phyloP scores from a whole-genome alignment of 2,329 filamentous ascomycete species.

The Aspergillus sp. region DNA sequence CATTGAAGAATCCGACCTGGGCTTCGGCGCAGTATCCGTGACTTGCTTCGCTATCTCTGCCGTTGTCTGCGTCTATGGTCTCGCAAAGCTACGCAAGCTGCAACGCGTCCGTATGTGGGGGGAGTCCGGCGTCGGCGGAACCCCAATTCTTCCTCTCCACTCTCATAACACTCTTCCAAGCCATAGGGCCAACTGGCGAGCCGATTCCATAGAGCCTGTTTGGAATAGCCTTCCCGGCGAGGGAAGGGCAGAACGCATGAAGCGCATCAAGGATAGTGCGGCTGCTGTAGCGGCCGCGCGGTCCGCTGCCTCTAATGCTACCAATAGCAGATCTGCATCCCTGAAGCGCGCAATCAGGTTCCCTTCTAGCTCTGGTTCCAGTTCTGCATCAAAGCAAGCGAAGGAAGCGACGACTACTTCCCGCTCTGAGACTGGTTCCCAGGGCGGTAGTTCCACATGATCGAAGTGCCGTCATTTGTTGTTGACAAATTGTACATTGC shows the following conservation, averaged over 20 bases:
- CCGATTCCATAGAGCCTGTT: constrained; percentile 44
- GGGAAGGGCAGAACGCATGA: constrained; percentile 37
- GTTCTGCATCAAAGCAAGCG: background rate
- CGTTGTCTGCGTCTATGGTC: constrained; percentile 78
- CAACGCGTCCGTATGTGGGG: constrained; percentile 88
- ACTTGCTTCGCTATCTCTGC: constrained; percentile 71
- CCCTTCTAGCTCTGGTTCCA: background rate
- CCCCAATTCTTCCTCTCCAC: constrained; percentile 28
- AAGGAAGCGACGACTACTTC: too few species aligned
- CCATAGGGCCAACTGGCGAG: constrained; percentile 42
- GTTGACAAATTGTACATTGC: background rate
- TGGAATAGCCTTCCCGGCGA: constrained; percentile 42
- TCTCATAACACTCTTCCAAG: constrained; percentile 20
- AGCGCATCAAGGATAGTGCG: constrained; percentile 34
- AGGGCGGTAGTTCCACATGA: background rate
- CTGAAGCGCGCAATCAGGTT: constrained; percentile 8
- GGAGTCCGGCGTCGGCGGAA: constrained; percentile 47
- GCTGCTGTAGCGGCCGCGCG: constrained; percentile 18
- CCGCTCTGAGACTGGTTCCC: background rate
- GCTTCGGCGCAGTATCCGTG: constrained; percentile 74
- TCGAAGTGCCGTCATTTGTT: background rate
- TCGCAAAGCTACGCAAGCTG: constrained; percentile 78
- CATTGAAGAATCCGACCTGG: constrained; percentile 88
- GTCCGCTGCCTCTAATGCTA: constrained; percentile 14
- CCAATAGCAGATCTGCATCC: constrained; percentile 10